Evolutionary conservation across 805 yeast species (phyloP), one percentile per base, ranked within the genome.

Genomic region (Candida saitoana): DNA sequence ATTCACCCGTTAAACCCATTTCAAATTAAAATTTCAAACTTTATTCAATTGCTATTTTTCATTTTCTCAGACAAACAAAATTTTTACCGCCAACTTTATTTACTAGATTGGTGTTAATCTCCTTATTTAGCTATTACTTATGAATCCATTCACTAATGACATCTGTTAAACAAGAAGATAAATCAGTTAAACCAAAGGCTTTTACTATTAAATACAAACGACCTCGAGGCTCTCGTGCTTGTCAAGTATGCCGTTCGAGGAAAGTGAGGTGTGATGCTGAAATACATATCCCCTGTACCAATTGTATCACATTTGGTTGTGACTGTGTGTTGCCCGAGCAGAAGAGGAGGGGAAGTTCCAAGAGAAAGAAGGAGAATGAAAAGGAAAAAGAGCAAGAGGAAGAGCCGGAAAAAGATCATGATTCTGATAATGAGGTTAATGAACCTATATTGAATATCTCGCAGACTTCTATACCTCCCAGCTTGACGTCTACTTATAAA

Each of bases 241-340:
- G 93, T 55, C 74, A 77, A 32, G 84, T 84, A n/a, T 86, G 93
- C 55, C 80, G 87, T 41, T 74, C 82, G 5, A 68, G 93, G 27
- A 85, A 85, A 52, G 93, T 85, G n/a, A 74, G 89, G 27, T 85
- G 95, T 62, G 87, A 82, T 54, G 86, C 84, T 9, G 83, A 68
- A 46, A 68, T 69, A 32, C 73, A 67, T 49, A 68, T 68, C 14
- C 75, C 75, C 3, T 69, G 74, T 46, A 59, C 65, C 14, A 84
- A 84, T 58, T 84, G 91, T 56, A 69, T 76, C 27, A 81, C 84
- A 3, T 84, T 82, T 59, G 82, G 84, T 5, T 76, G 87, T 52
- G 87, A 80, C 39, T 87, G 90, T 63, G 65, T 68, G 25, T 69
- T 84, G 39, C 90, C 89, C 1, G 84, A 77, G 48, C 74, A 72